phyloP scores from a whole-genome alignment of 306 rosid species.

The Astragalus glycyphyllos region DNA sequence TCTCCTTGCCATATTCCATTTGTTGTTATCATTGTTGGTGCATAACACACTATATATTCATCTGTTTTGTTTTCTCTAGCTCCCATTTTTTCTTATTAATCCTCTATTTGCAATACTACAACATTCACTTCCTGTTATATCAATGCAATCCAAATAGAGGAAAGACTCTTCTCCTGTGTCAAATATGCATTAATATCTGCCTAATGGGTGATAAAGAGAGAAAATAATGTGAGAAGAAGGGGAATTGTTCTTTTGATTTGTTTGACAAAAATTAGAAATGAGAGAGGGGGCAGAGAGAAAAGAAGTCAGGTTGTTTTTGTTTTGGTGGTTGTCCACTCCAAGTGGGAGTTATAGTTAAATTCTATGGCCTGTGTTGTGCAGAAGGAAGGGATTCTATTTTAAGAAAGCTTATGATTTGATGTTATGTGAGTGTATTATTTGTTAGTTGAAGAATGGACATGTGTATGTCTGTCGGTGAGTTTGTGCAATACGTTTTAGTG shows the following conservation, averaged over 20 bases:
- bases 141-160: slow-evolving; percentile 18
- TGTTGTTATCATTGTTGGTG: slow-evolving; percentile 90
- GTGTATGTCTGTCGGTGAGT: slow-evolving; percentile 17
- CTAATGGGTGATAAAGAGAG: slow-evolving; percentile 13
- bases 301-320: slow-evolving; percentile 36
- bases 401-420: slow-evolving; percentile 35
- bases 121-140: slow-evolving; percentile 32
- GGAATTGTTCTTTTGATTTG: neutral
- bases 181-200: neutral
- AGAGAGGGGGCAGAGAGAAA: slow-evolving; percentile 31
- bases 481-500: neutral
- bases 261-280: slow-evolving; percentile 34
- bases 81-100: slow-evolving; percentile 34
- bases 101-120: slow-evolving; percentile 4
- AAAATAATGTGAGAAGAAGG: slow-evolving; percentile 6
- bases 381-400: slow-evolving; percentile 43
- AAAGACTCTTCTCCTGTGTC: slow-evolving; percentile 31
- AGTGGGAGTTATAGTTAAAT: slow-evolving; percentile 41
- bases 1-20: slow-evolving; percentile 98
- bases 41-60: slow-evolving; percentile 68
- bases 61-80: slow-evolving; percentile 30
- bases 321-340: slow-evolving; percentile 55
- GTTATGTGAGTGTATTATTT: neutral
- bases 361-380: slow-evolving; percentile 39
- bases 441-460: neutral